Evolutionary conservation across 164 flowering plant genomes (phyloP).

Genomic region (Tetrastigma voinierianum): DNA sequence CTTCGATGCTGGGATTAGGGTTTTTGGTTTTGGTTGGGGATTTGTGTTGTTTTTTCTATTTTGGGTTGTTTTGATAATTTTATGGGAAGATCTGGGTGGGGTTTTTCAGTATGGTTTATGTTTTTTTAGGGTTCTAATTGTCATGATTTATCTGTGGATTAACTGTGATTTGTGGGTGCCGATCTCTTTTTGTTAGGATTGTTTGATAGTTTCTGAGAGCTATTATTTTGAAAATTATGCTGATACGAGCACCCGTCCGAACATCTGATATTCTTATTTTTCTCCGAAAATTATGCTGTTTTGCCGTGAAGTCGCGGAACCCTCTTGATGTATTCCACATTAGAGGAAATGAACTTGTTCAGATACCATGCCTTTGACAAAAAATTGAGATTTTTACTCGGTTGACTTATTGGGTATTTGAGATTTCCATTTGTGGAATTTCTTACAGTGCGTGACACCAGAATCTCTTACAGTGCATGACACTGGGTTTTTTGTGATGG

Average conservation of each 20-base stretch:
- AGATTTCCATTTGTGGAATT: neutral
- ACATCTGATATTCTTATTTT: neutral
- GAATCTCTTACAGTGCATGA: no score
- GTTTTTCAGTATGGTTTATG: neutral
- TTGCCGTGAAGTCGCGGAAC: no score
- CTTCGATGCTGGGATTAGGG: neutral
- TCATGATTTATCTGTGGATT: neutral
- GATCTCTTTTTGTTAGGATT: neutral
- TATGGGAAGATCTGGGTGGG: constrained; percentile 20
- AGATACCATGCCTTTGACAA: neutral
- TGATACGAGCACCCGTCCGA: no score
- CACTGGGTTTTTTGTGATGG: no score
- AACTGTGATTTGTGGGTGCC: neutral
- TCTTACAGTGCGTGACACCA: no score
- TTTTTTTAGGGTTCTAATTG: constrained; percentile 3
- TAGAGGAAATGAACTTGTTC: neutral
- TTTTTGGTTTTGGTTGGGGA: neutral
- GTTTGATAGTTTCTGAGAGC: no score
- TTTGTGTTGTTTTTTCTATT: neutral
- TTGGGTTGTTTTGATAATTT: neutral
- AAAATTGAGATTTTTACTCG: neutral
- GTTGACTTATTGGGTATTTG: neutral
- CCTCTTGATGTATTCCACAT: neutral
- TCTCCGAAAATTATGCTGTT: neutral
- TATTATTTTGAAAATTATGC: no score